Base-by-base conservation (phyloP, 257 asterid species). In the Buddleja alternifolia region DNA sequence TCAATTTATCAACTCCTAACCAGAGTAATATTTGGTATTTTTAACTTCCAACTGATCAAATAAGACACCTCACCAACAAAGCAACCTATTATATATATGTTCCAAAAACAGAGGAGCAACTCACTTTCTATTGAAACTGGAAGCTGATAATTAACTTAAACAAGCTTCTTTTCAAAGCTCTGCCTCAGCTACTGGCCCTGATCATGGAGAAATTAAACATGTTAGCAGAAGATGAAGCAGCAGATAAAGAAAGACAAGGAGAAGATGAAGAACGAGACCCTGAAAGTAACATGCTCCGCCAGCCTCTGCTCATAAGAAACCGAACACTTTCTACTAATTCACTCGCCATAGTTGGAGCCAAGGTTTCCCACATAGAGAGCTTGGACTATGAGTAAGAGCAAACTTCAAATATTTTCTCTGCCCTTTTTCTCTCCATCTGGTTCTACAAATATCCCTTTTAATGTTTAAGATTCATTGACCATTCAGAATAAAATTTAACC, bases 361-460 rank as follows among this genome's bases (percentile, higher is more conserved):
- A 89, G 76, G 95, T 85, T 83, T 85, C 95, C 71, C 84, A 83
- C 70, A 82, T 87, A 34, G 97, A 91, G 82, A 91, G 97, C 88
- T 84, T 91, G 80, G 96, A 91, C 32, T 91, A 89, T n/a, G 97
- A 91, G 97, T 89, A 91, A 86, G 93, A 69, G 41, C 23, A 50
- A 29, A 50, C 41, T 58, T 50, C 10, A 11, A n/a, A 1, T 24
- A 16, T 51, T 39, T 24, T 20, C 12, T 52, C 8, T 8, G 2
- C 47, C 19, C 23, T 42, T 20, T 39, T n/a, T 7, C 32, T 56
- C 1, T 21, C 21, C 0, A 29, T 16, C 5, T 39, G 0, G 4
- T 37, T 8, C 10, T 20, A 10, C 11, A 10, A 25, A 6, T 15
- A 7, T 10, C 29, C 9, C 34, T 15, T 29, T 48, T 52, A 1